Base-by-base conservation (phyloP, 306 rosid genomes). In the Trifolium subterraneum region DNA sequence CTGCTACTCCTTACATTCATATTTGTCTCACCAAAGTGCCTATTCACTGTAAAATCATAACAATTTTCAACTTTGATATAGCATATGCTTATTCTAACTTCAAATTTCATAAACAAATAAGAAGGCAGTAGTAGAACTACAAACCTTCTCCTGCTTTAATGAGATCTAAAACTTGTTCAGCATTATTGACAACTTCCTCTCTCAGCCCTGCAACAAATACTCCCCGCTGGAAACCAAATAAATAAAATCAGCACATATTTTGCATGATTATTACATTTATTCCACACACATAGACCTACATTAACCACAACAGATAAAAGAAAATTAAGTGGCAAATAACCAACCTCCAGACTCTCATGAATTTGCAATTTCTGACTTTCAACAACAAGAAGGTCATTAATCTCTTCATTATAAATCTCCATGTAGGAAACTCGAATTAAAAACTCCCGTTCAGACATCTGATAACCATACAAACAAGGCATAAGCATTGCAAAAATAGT, bases 331-430 rank as follows among this genome's bases (percentile, higher is more conserved):
- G 45, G 31, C 23, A 83, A 15, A 25, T n/a, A 80, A 25, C 79
- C 74, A 72, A 94, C 97, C 89, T 91, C 99, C 78, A 94, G 79
- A 87, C 93, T 92, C 90, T 94, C 99, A 61, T 94, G 99, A 78
- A 94, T 90, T 82, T 84, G 99, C 87, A 94, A 75, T 74, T 87
- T 94, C 86, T 90, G 96, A 73, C 90, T 92, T 88, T 90, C 97
- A 38, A 88, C 97, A 1, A 83, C 82, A 12, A 94, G 88, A 80
- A 94, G 92, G 75, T 94, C 99, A 42, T 87, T 92, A 33, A 94
- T 94, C 72, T 94, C 99, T 82, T 94, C 99, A 73, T 92, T 94
- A 71, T 94, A 94, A 80, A 94, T 90, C 80, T 94, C 99, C 97
- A 94, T 88, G 82, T 92, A 92, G 13, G 97, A 94, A 64, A 92